Conservation (phyloP, 352 stramenopile species). For the Globisporangium perplexum region DNA sequence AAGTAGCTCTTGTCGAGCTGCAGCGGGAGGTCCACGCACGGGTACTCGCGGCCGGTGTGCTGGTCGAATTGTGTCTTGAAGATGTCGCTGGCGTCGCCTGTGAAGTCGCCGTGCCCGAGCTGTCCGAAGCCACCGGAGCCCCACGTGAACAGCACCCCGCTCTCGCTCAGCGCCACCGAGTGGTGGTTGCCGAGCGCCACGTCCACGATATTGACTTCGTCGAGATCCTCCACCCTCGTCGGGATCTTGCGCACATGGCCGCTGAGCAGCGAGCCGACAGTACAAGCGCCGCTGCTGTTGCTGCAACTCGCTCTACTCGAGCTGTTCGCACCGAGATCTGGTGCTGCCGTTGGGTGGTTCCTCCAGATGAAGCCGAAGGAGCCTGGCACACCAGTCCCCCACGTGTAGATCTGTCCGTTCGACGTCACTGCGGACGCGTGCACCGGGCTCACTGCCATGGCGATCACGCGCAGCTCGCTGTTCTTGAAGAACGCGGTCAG, state of each 20-base stretch:
- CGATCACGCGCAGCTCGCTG: constrained; percentile 53
- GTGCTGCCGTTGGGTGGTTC: constrained; percentile 1
- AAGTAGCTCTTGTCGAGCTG: constrained; percentile 67
- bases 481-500: constrained; percentile 64
- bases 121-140: constrained; percentile 61
- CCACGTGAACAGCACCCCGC: constrained; percentile 66
- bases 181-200: constrained; percentile 57
- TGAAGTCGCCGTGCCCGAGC: constrained; percentile 68
- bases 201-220: constrained; percentile 39
- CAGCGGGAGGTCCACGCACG: constrained; percentile 58
- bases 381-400: constrained; percentile 52
- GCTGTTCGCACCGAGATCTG: not conserved
- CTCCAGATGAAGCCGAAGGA: constrained; percentile 56
- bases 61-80: constrained; percentile 64
- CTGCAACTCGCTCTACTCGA: not conserved
- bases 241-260: constrained; percentile 27
- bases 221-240: constrained; percentile 59
- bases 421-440: constrained; percentile 61
- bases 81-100: constrained; percentile 31
- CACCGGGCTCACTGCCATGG: constrained; percentile 36
- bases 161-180: constrained; percentile 54
- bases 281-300: not conserved
- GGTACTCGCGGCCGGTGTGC: constrained; percentile 60
- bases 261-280: constrained; percentile 1
- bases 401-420: constrained; percentile 64